These are phyloP conservation scores for Cantharellus anzutake DNA, from an alignment of 768 basidiomycete species.

Conservation along the genomic window DNA sequence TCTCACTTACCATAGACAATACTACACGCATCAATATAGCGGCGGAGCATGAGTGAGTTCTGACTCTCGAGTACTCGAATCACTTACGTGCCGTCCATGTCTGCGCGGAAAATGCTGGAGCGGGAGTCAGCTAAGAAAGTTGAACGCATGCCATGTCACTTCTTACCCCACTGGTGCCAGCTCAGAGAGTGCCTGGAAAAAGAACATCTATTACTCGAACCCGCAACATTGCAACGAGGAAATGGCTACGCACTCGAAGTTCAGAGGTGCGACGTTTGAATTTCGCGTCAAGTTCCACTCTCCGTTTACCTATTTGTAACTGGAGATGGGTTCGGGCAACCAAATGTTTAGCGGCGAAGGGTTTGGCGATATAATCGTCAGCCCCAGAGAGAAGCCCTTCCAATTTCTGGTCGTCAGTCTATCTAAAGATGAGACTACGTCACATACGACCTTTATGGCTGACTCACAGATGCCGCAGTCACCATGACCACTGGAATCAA, in stretches of 20 bases:
- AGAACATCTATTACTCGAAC: neutral
- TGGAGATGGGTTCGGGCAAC: constrained; percentile 23
- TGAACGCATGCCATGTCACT: neutral
- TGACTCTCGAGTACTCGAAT: neutral
- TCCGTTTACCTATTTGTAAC: constrained; percentile 21
- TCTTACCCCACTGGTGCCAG: constrained; percentile 15
- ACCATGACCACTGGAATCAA: constrained; percentile 19
- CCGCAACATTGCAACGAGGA: neutral
- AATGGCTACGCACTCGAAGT: neutral
- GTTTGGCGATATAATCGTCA: constrained; percentile 22
- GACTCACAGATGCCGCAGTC: constrained; percentile 18
- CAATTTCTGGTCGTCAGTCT: constrained; percentile 16
- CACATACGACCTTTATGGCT: too few species aligned
- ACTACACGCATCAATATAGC: too few species aligned
- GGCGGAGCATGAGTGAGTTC: too few species aligned
- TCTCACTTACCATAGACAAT: too few species aligned
- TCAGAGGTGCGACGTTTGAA: neutral
- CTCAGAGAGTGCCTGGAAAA: constrained; percentile 15
- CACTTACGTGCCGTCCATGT: neutral
- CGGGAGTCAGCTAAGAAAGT: neutral
- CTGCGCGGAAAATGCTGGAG: neutral
- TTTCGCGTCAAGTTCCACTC: constrained; percentile 8
- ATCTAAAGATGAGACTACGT: too few species aligned
- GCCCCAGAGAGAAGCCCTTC: constrained; percentile 22
- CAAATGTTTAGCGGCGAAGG: constrained; percentile 21